Conservation (phyloP, 2,329 filamentous ascomycete genomes). For the Fusarium fracticaudum region DNA sequence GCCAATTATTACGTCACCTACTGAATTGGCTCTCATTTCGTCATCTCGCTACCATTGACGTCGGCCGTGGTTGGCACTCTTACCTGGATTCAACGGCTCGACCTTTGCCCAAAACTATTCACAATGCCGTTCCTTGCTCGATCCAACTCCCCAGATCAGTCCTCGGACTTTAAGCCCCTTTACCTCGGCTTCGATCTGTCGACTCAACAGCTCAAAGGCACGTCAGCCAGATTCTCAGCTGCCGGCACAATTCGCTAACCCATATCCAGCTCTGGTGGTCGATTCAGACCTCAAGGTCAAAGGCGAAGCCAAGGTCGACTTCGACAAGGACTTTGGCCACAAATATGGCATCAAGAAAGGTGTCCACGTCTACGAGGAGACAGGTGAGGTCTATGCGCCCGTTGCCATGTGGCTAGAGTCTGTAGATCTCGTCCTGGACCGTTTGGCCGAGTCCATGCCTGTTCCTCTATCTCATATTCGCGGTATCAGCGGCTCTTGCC, state of each 20-base stretch:
- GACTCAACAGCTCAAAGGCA: constrained; percentile 95
- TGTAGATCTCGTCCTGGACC: constrained; percentile 82
- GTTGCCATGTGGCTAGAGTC: constrained; percentile 96
- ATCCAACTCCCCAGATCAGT: constrained; percentile 1
- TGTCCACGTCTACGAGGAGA: constrained; percentile 81
- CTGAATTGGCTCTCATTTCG: constrained; percentile 19
- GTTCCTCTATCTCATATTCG: constrained; percentile 76
- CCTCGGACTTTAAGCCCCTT: constrained; percentile 60
- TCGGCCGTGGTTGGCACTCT: constrained; percentile 1
- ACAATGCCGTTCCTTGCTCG: constrained; percentile 25
- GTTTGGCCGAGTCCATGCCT: constrained; percentile 72
- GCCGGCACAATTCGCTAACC: constrained; percentile 4
- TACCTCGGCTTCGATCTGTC: constrained; percentile 96
- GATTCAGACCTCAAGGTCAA: constrained; percentile 82
- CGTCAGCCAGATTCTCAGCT: background rate
- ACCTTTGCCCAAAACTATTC: constrained; percentile 2
- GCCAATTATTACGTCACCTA: background rate
- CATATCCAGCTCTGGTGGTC: constrained; percentile 78
- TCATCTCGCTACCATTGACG: constrained; percentile 26
- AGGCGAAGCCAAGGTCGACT: constrained; percentile 91
- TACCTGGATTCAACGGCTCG: background rate
- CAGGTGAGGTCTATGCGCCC: constrained; percentile 91
- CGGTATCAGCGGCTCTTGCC: constrained; percentile 89
- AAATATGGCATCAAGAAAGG: constrained; percentile 88
- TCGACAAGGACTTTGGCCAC: constrained; percentile 80